These are phyloP conservation scores for Podospora australis DNA, from an alignment of 495 filamentous ascomycete genomes.

Conservation along the genomic window DNA sequence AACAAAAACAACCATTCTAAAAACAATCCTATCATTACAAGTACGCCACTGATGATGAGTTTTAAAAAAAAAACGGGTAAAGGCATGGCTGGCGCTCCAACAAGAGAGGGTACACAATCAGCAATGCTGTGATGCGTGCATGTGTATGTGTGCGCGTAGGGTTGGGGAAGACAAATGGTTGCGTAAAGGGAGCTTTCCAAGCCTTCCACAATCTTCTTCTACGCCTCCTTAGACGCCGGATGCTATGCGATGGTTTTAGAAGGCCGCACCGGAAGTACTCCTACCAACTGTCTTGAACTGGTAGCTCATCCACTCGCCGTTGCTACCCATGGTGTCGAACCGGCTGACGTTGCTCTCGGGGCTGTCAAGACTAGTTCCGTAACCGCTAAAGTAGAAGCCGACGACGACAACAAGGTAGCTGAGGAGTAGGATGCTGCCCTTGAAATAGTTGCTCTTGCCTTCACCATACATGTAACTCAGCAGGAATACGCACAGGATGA, in stretches of 20 bases:
- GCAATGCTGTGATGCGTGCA: no score
- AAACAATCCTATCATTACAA: no score
- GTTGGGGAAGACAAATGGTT: no score
- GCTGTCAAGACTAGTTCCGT: slow-evolving; percentile 53
- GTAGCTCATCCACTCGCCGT: slow-evolving; percentile 45
- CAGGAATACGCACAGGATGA: slow-evolving; percentile 95
- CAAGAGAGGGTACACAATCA: no score
- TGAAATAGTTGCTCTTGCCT: slow-evolving; percentile 93
- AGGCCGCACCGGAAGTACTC: slow-evolving; percentile 30
- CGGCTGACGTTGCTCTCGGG: slow-evolving; percentile 54
- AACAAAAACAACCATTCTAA: no score
- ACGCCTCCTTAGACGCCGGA: no score
- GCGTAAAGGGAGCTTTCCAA: no score
- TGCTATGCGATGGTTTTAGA: slow-evolving; percentile 9
- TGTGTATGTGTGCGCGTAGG: no score
- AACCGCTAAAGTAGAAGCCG: slow-evolving; percentile 85
- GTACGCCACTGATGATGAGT: no score
- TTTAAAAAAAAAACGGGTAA: no score
- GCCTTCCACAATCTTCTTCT: no score
- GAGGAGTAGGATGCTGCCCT: slow-evolving; percentile 86
- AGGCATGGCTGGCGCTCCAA: no score
- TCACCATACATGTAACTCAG: slow-evolving; percentile 97
- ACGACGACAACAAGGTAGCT: slow-evolving; percentile 89
- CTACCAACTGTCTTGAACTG: slow-evolving; percentile 47
- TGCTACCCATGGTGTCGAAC: slow-evolving; percentile 59